Evolutionary conservation across 139 green algal genomes (phyloP).

Genomic region (Asterochloris erici): DNA sequence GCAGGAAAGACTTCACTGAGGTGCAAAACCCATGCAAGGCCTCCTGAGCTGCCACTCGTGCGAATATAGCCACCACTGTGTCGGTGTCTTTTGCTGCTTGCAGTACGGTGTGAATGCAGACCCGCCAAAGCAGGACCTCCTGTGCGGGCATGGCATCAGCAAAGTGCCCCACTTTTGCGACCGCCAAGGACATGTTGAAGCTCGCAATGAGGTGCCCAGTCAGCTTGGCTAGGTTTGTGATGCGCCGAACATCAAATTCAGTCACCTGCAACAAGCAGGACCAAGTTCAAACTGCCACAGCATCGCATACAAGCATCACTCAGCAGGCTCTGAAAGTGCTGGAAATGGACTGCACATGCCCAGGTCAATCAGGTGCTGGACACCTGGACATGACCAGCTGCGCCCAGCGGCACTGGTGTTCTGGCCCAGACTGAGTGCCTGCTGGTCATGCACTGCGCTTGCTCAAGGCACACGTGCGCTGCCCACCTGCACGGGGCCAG

Average conservation of each 20-base stretch:
- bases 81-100: conserved; percentile 15
- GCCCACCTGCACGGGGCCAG: no score
- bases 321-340: no score
- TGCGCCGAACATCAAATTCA: conserved; percentile 31
- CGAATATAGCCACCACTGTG: conserved; percentile 30
- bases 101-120: conserved; percentile 59
- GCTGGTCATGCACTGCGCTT: no score
- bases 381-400: no score
- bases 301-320: neutral
- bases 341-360: no score
- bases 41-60: conserved; percentile 13
- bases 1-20: conserved; percentile 39
- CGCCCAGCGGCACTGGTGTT: no score
- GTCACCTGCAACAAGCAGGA: neutral
- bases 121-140: conserved; percentile 54
- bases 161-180: conserved; percentile 42
- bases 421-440: no score
- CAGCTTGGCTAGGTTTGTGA: conserved; percentile 52
- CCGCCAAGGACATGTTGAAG: conserved; percentile 26
- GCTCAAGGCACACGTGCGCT: no score
- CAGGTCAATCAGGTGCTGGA: no score
- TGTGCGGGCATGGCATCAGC: conserved; percentile 13
- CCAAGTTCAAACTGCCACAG: neutral
- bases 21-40: neutral
- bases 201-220: conserved; percentile 26